A percentile compares a stretch with the other conserved stretches of the same genome.
Evolutionary conservation across 768 basidiomycete genomes (phyloP).

Genomic region (Leccinum truebloodii): DNA sequence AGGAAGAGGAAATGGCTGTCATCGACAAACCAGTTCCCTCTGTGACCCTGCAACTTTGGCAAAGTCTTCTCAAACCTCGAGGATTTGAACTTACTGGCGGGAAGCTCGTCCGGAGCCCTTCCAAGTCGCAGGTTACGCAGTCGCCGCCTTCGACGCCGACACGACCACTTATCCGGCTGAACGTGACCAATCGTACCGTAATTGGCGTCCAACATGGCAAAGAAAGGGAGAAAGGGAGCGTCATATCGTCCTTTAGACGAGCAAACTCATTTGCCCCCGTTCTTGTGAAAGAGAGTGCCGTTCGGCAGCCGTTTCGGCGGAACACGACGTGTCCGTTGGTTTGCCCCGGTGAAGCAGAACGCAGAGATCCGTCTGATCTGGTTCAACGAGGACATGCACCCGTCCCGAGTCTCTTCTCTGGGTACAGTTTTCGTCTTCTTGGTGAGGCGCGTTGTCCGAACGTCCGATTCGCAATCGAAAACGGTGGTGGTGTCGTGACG

Average conservation of each 20-base stretch:
- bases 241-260: constrained; percentile 63
- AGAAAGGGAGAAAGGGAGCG: constrained; percentile 31
- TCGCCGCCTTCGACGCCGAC: constrained; percentile 18
- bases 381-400: constrained; percentile 1
- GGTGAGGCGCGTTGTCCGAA: constrained; percentile 64
- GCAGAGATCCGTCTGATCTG: constrained; percentile 12
- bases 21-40: constrained; percentile 58
- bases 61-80: constrained; percentile 61
- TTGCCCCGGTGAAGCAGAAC: constrained; percentile 19
- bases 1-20: constrained; percentile 59
- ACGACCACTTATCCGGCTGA: constrained; percentile 12
- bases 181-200: background rate
- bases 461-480: constrained; percentile 62
- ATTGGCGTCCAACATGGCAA: constrained; percentile 6
- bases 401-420: constrained; percentile 47
- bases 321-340: constrained; percentile 30
- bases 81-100: constrained; percentile 64
- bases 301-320: constrained; percentile 50
- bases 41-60: constrained; percentile 70
- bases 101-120: constrained; percentile 61
- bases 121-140: constrained; percentile 40
- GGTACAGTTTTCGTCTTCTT: constrained; percentile 55
- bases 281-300: constrained; percentile 23
- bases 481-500: constrained; percentile 53
- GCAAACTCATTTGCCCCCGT: constrained; percentile 62